These are phyloP conservation scores for Boletus vermiculosoides DNA, from an alignment of 768 basidiomycete genomes.

Conservation along the genomic window DNA sequence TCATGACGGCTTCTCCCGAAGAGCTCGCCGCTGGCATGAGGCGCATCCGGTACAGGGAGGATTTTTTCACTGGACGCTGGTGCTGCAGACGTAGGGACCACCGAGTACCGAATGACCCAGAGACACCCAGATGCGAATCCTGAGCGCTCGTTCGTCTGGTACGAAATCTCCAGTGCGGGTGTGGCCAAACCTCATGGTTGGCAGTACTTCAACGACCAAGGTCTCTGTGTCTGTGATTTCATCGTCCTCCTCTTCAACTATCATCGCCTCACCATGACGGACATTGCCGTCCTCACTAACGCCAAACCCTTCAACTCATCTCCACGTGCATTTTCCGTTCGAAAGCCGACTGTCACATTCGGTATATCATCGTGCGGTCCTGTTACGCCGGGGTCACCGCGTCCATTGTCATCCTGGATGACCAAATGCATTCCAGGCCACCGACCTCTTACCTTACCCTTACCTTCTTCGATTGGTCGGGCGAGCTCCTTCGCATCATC, in stretches of 20 bases:
- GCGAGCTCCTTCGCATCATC: slow-evolving; percentile 34
- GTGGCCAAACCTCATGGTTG: neutral
- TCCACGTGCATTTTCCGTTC: slow-evolving; percentile 9
- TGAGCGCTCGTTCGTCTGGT: slow-evolving; percentile 4
- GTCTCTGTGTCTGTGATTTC: slow-evolving; percentile 5
- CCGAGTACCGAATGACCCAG: neutral
- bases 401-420: slow-evolving; percentile 43
- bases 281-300: too few relatives aligned
- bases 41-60: too few relatives aligned
- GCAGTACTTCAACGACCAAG: slow-evolving; percentile 12
- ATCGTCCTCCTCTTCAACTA: neutral
- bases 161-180: slow-evolving; percentile 9
- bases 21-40: too few relatives aligned
- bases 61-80: too few relatives aligned
- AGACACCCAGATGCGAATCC: slow-evolving; percentile 1
- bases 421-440: slow-evolving; percentile 48
- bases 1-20: slow-evolving; percentile 10
- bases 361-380: slow-evolving; percentile 25
- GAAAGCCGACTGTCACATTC: slow-evolving; percentile 7
- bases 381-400: slow-evolving; percentile 25
- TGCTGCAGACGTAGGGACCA: too few relatives aligned
- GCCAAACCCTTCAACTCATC: neutral
- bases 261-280: neutral
- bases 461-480: slow-evolving; percentile 33
- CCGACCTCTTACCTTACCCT: slow-evolving; percentile 39